These are phyloP conservation scores for Knoxdaviesia proteae DNA, from an alignment of 2,329 filamentous ascomycete genomes.

Conservation along the genomic window DNA sequence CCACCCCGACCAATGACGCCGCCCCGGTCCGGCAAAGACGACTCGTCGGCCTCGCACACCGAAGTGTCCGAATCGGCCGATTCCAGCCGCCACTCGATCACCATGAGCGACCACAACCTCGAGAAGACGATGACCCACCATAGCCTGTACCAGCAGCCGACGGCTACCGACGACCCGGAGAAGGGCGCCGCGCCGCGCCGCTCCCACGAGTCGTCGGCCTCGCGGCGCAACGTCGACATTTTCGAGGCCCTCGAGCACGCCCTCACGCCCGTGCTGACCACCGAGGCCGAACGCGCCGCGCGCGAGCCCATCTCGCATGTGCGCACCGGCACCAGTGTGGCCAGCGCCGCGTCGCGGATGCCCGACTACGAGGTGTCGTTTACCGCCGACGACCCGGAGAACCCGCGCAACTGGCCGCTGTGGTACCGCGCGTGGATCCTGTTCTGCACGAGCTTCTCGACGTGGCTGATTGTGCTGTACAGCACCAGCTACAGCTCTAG, in stretches of 20 bases:
- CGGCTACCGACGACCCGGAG: too few species aligned
- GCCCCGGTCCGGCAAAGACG: too few species aligned
- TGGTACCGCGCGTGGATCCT: constrained; percentile 22
- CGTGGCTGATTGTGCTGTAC: constrained; percentile 42
- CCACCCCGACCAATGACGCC: too few species aligned
- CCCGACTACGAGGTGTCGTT: constrained; percentile 57
- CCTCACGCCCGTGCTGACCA: constrained; percentile 16
- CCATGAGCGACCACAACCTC: too few species aligned
- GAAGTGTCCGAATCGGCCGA: too few species aligned
- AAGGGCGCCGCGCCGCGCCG: background rate
- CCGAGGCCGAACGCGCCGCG: constrained; percentile 16
- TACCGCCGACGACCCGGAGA: constrained; percentile 36
- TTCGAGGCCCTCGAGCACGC: constrained; percentile 17
- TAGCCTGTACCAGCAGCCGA: too few species aligned
- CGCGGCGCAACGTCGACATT: constrained; percentile 8
- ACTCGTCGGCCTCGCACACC: too few species aligned
- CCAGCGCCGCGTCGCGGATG: constrained; percentile 20
- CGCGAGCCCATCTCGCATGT: constrained; percentile 24
- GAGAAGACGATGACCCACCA: too few species aligned
- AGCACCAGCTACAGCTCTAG: constrained; percentile 62
- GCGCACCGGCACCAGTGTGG: constrained; percentile 19
- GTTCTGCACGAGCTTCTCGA: constrained; percentile 22
- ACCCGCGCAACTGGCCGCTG: constrained; percentile 48
- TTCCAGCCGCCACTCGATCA: too few species aligned
- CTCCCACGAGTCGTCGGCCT: background rate